Percentiles rank a stretch among this genome's conserved stretches.
Conservation (phyloP, 306 rosid genomes). For the Quercus gilva region DNA sequence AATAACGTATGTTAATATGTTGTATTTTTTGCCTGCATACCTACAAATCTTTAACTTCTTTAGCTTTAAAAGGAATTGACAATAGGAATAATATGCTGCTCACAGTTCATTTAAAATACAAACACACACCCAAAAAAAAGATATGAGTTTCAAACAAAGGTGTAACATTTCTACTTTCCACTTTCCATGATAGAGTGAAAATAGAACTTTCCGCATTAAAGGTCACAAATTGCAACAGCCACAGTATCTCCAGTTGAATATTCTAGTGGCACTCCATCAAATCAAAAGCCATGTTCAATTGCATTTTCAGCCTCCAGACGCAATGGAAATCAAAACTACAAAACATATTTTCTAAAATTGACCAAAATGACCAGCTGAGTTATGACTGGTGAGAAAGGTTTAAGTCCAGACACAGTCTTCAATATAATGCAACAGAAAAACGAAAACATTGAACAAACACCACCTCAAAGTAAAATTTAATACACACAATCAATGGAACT, state of each 20-base stretch:
- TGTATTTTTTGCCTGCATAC: background rate
- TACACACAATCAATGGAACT: background rate
- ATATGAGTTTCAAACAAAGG: background rate
- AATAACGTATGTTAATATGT: background rate
- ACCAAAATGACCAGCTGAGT: background rate
- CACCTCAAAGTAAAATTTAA: background rate
- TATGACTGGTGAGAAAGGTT: background rate
- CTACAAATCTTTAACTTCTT: background rate
- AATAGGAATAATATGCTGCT: background rate
- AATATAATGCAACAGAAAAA: background rate
- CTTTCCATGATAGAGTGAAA: background rate
- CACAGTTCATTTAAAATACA: background rate
- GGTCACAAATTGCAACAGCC: background rate
- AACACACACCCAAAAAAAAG: no score
- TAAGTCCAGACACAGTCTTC: background rate
- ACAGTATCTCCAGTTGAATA: background rate
- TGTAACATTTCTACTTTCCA: background rate
- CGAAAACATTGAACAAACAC: background rate
- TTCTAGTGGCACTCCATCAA: background rate
- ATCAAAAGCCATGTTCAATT: background rate
- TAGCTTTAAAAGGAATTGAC: background rate
- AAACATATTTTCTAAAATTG: background rate
- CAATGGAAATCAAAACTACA: background rate
- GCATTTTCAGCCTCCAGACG: background rate
- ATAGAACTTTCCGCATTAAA: background rate